Evolutionary conservation across 169 alveolate genomes (phyloP), one percentile per base, ranked within the genome.

Genomic region (Plasmodium berghei): DNA sequence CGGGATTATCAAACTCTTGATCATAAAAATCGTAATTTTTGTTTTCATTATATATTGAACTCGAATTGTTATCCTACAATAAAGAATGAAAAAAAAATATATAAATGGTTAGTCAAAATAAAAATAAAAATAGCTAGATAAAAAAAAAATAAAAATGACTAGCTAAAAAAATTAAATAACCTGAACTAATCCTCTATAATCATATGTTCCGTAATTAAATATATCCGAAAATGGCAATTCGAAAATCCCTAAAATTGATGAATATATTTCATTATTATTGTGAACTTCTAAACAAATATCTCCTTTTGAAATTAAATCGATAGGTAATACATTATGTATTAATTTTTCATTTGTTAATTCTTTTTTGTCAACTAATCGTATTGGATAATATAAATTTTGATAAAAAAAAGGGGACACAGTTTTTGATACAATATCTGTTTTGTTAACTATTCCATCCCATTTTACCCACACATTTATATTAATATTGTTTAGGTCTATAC

Each of bases 371-470:
- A 95, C 95, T 46, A 95, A 72, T 74, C 95, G 93, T 52, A 95
- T 94, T 9, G 97, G 97, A 92, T 94, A 95, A 89, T 95, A 94
- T 87, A 95, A 80, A 73, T 95, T 95, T 72, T 95, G 97, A 71
- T 94, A 94, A 87, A 93, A 95, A 14, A 93, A 93, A 8, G 97
- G 97, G 0, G 95, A 92, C 0, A 94, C 89, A n/a, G 93, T 90
- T 75, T 93, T 92, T 18, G 96, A 87, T 34, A 89, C 93, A 24
- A 91, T 93, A 26, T 87, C 83, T 10, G 93, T 88, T 34, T 86
- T 86, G 69, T 92, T 92, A 9, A 93, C 95, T 9, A 95, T 95
- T 1, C 97, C 97, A 73, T 95, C 97, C 97, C 97, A 95, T 58
- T 87, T 95, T 54, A 95, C 97, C 93, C 95, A 94, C 40, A 95